phyloP scores from a whole-genome alignment of 768 basidiomycete genomes.

The Termitomyces titanicus region DNA sequence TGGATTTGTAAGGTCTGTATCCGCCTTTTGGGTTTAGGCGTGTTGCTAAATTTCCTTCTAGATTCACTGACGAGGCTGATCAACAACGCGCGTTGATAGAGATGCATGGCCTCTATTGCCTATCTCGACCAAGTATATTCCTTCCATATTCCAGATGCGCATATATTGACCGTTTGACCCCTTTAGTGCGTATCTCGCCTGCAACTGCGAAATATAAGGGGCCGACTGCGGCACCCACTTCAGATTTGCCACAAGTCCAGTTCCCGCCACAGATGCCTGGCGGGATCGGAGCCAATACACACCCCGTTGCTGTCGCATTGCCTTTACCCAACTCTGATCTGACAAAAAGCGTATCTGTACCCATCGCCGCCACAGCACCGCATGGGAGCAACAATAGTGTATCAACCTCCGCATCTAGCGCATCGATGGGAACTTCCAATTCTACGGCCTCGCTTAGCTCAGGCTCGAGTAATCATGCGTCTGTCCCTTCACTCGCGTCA shows the following conservation, averaged over 20 bases:
- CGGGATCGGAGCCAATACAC: constrained; percentile 29
- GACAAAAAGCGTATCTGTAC: constrained; percentile 66
- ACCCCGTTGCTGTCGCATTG: constrained; percentile 44
- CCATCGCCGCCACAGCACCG: constrained; percentile 51
- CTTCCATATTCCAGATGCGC: constrained; percentile 14
- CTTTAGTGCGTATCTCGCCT: constrained; percentile 83
- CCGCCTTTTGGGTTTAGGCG: constrained; percentile 3
- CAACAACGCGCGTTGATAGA: constrained; percentile 87
- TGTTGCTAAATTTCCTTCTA: constrained; percentile 25
- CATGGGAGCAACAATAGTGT: constrained; percentile 32
- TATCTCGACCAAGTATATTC: constrained; percentile 80
- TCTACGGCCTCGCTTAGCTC: constrained; percentile 54
- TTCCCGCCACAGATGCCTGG: constrained; percentile 29
- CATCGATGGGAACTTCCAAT: constrained; percentile 47
- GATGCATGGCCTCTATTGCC: constrained; percentile 89
- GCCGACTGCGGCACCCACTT: constrained; percentile 35
- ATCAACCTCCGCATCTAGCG: constrained; percentile 40
- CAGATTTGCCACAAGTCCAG: constrained; percentile 45
- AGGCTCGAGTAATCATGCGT: constrained; percentile 42
- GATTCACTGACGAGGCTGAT: constrained; percentile 86
- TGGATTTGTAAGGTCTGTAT: constrained; percentile 80
- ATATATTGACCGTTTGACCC: constrained; percentile 23
- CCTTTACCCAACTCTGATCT: constrained; percentile 43
- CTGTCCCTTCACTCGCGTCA: constrained; percentile 48
- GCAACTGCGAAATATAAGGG: constrained; percentile 87